These are phyloP conservation scores for Helotiales sp. DNA, from an alignment of 2,329 filamentous ascomycete genomes.

Conservation along the genomic window DNA sequence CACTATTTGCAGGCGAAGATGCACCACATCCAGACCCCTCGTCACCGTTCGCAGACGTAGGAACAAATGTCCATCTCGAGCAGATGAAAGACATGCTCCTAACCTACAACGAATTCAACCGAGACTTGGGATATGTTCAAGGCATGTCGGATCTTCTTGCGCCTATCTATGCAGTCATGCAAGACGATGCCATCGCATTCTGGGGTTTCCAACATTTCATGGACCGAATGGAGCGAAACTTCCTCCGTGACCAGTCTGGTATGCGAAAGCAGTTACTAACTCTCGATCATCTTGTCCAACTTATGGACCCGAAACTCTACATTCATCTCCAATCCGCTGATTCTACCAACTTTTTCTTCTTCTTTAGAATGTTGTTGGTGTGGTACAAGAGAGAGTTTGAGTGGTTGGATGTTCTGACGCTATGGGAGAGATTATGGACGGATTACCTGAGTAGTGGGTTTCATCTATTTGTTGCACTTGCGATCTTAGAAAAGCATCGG, in stretches of 20 bases:
- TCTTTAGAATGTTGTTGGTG: slow-evolving; percentile 97
- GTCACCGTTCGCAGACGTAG: slow-evolving; percentile 87
- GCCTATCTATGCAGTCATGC: slow-evolving; percentile 94
- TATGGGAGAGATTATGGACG: slow-evolving; percentile 96
- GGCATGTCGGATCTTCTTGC: slow-evolving; percentile 97
- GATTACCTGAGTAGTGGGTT: slow-evolving; percentile 88
- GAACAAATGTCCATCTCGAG: slow-evolving; percentile 96
- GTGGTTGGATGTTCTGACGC: slow-evolving; percentile 79
- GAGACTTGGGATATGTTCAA: slow-evolving; percentile 92
- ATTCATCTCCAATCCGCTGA: slow-evolving; percentile 86
- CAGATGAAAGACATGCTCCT: slow-evolving; percentile 99
- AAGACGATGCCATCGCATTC: slow-evolving; percentile 95
- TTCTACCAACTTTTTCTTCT: slow-evolving; percentile 99
- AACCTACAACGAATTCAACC: slow-evolving; percentile 98
- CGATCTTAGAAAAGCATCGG: slow-evolving; percentile 94
- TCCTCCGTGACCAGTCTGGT: slow-evolving; percentile 90
- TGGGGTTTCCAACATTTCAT: slow-evolving; percentile 97
- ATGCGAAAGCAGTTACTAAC: slow-evolving; percentile 92
- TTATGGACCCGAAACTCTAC: slow-evolving; percentile 95
- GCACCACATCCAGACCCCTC: slow-evolving; percentile 95
- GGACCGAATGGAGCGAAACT: slow-evolving; percentile 97
- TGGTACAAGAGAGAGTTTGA: slow-evolving; percentile 99
- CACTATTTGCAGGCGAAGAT: slow-evolving; percentile 95
- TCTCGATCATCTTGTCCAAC: slow-evolving; percentile 90
- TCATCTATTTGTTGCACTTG: slow-evolving; percentile 90